These are phyloP conservation scores for Starmerella bombicola DNA, from an alignment of 805 yeast genomes.

Conservation along the genomic window DNA sequence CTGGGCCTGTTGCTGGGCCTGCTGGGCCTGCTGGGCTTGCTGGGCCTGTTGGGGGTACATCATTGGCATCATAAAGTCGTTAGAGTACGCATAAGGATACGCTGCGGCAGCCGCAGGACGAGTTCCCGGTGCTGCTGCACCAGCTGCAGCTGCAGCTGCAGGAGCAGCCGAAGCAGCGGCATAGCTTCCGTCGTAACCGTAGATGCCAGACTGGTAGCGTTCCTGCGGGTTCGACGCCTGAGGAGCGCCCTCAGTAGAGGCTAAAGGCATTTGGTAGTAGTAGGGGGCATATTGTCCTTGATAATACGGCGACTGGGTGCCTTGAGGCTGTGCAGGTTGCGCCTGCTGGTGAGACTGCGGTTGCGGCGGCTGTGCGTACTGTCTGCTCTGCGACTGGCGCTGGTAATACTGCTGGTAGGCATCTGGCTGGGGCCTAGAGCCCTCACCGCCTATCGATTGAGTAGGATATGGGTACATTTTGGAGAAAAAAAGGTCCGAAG, in stretches of 20 bases:
- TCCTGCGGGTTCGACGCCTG: slow-evolving; percentile 9
- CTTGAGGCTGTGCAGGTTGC: slow-evolving; percentile 12
- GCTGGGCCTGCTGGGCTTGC: slow-evolving; percentile 11
- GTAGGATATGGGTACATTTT: background rate
- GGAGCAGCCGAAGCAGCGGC: slow-evolving; percentile 15
- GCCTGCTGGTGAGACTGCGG: slow-evolving; percentile 12
- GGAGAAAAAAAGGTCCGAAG: background rate
- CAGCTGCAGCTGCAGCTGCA: slow-evolving; percentile 1
- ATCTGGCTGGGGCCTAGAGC: slow-evolving; percentile 10
- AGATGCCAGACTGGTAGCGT: slow-evolving; percentile 10
- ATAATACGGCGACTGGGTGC: slow-evolving; percentile 15
- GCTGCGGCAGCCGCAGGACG: slow-evolving; percentile 4
- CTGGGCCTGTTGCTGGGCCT: slow-evolving; percentile 7
- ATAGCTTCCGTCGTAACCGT: slow-evolving; percentile 15
- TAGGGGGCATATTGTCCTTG: slow-evolving; percentile 18
- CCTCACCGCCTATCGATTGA: slow-evolving; percentile 1
- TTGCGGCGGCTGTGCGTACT: slow-evolving; percentile 14
- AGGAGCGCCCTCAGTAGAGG: slow-evolving; percentile 11
- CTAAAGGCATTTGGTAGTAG: slow-evolving; percentile 17
- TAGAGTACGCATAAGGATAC: slow-evolving; percentile 3
- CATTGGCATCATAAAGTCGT: slow-evolving; percentile 13
- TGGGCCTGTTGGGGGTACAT: slow-evolving; percentile 15
- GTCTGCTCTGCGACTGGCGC: slow-evolving; percentile 14
- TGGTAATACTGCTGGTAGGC: slow-evolving; percentile 11
- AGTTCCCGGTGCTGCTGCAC: slow-evolving; percentile 4